Percentiles rank a stretch among this genome's conserved stretches.
phyloP scores from a whole-genome alignment of 208 protist species.

The Trypanosoma rangeli region DNA sequence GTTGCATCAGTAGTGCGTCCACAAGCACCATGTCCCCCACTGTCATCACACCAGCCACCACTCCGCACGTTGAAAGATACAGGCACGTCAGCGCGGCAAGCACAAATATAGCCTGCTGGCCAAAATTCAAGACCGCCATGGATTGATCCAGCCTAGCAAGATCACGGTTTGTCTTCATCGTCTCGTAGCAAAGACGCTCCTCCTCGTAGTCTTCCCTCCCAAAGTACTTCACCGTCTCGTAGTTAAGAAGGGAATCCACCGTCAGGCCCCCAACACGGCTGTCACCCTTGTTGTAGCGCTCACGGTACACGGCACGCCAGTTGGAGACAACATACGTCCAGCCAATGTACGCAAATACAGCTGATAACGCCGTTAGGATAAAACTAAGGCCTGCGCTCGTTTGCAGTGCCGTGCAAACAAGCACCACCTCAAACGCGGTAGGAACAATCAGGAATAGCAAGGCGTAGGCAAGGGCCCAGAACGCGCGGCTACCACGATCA shows the following conservation, averaged over 20 bases:
- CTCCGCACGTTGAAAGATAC: conserved; percentile 83
- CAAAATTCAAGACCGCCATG: conserved; percentile 93
- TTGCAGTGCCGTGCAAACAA: conserved; percentile 91
- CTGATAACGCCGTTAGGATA: conserved; percentile 78
- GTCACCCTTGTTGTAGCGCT: conserved; percentile 89
- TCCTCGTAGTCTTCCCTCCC: conserved; percentile 83
- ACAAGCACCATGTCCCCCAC: conserved; percentile 95
- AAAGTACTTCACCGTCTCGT: conserved; percentile 96
- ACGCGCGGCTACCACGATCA: conserved; percentile 91
- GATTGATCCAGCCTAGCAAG: conserved; percentile 83
- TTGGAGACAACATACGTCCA: conserved; percentile 84
- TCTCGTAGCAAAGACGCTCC: conserved; percentile 66
- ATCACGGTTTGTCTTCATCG: conserved; percentile 78
- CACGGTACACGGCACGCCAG: conserved; percentile 88
- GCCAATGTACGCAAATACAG: conserved; percentile 81
- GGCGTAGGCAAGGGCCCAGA: conserved; percentile 86
- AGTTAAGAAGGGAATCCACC: conserved; percentile 95
- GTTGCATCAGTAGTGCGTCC: conserved; percentile 93
- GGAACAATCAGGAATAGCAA: conserved; percentile 93
- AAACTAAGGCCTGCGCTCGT: conserved; percentile 80
- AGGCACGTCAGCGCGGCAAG: conserved; percentile 73
- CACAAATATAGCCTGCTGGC: conserved; percentile 94
- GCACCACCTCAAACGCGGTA: conserved; percentile 90
- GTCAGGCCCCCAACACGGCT: conserved; percentile 87
- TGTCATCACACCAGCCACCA: conserved; percentile 82